Percentiles rank a stretch among this genome's conserved stretches.
These are phyloP conservation scores for Penicillium malachiteum DNA, from an alignment of 495 filamentous ascomycete species.

Conservation along the genomic window DNA sequence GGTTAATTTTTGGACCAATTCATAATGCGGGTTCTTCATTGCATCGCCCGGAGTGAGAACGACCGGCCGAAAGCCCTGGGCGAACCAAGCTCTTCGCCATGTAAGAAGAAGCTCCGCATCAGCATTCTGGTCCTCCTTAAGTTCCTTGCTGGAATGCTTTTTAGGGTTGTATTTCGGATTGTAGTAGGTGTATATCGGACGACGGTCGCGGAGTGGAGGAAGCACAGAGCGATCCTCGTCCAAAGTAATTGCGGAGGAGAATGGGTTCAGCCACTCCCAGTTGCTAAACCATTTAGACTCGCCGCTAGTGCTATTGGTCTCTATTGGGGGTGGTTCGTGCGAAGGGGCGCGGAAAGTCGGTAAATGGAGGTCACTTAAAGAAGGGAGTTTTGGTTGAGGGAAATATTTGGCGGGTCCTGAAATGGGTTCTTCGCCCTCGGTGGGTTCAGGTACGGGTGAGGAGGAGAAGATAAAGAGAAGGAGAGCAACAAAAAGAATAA, in stretches of 20 bases:
- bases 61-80: slow-evolving; percentile 83
- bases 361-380: slow-evolving; percentile 34
- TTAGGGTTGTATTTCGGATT: slow-evolving; percentile 54
- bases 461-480: slow-evolving; percentile 48
- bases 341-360: slow-evolving; percentile 62
- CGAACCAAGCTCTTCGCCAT: slow-evolving; percentile 94
- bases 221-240: slow-evolving; percentile 87
- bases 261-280: slow-evolving; percentile 86
- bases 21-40: slow-evolving; percentile 78
- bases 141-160: slow-evolving; percentile 48
- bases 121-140: slow-evolving; percentile 59
- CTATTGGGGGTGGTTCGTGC: slow-evolving; percentile 77
- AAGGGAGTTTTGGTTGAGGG: slow-evolving; percentile 43
- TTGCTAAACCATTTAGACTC: slow-evolving; percentile 83
- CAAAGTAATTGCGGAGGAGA: slow-evolving; percentile 79
- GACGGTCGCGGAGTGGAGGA: slow-evolving; percentile 69
- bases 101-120: slow-evolving; percentile 77
- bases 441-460: slow-evolving; percentile 33
- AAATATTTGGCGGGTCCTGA: slow-evolving; percentile 35
- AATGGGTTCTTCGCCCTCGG: slow-evolving; percentile 19
- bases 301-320: slow-evolving; percentile 75
- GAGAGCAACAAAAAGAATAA: slow-evolving; percentile 44
- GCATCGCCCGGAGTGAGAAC: slow-evolving; percentile 80
- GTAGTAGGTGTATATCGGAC: slow-evolving; percentile 91
- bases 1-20: slow-evolving; percentile 55